Evolutionary conservation across 78 protist species (phyloP), one percentile per base, ranked within the genome.

Genomic region (Dictyostelium purpureum): DNA sequence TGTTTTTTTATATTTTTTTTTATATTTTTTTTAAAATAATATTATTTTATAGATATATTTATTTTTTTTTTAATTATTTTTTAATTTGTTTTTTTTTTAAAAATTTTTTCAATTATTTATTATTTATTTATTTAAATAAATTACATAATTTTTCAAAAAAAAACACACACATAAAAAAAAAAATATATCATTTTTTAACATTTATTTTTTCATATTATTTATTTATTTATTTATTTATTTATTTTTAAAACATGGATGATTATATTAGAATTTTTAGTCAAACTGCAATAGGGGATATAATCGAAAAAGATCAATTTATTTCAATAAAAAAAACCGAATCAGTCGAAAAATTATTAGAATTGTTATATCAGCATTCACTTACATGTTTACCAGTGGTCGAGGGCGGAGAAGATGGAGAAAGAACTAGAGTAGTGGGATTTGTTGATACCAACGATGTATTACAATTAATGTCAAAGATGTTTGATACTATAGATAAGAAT

Each of bases 381-480:
- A 45, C 89, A 45, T 21, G 51, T 16, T 31, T 43, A 37, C 89
- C 89, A 28, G 89, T 80, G 1, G 57, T 79, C 4, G 61, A 79
- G 14, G 28, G 57, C 3, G 65, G 28, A 56, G 45, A 21, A 38
- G 56, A 69, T 40, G 38, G 37, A n/a, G 56, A 69, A 59, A 54
- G 37, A n/a, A 66, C 16, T 28, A 80, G 89, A 80, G 89, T 80
- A 18, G 67, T 80, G 43, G 89, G 89, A 19, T 80, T 80, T 33
- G 77, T 80, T 10, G 89, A 80, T 80, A 80, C 89, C 0, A 80
- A 80, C 49, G 89, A 80, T 80, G 57, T 80, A 66, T 37, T 80
- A 10, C 11, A 77, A 49, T 24, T 80, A 49, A 24, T 80, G 1
- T 2, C 52, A 1, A 80, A 80, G 24, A 4, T 79, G 4, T 35